Percentiles rank a stretch among this genome's conserved stretches.
These are phyloP conservation scores for Pinus taeda DNA, from an alignment of 75 land plant species.

Conservation along the genomic window DNA sequence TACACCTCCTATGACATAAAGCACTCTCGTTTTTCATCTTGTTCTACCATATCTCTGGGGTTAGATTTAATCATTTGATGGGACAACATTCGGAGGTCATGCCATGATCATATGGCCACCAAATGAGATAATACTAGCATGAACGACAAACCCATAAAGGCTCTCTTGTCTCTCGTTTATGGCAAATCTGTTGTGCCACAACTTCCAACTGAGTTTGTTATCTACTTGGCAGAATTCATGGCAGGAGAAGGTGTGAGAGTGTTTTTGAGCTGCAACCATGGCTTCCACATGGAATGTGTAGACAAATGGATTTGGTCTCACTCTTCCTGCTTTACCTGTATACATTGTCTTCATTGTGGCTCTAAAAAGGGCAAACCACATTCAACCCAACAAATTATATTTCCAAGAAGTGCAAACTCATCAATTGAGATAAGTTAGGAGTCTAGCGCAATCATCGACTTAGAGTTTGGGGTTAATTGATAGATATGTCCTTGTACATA, in stretches of 20 bases:
- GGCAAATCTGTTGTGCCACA: not conserved
- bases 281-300: no score
- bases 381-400: not conserved
- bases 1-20: not conserved
- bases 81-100: not conserved
- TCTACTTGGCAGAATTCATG: conserved; percentile 35
- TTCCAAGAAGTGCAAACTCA: not conserved
- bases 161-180: conserved; percentile 7
- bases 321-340: conserved; percentile 47
- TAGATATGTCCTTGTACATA: no score
- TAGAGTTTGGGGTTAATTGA: no score
- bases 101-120: not conserved
- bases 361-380: not conserved
- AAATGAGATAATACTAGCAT: conserved; percentile 26
- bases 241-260: conserved; percentile 29
- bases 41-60: not conserved
- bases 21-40: not conserved
- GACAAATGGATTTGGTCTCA: conserved; percentile 44
- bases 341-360: conserved; percentile 1
- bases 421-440: not conserved
- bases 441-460: no score
- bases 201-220: conserved; percentile 22
- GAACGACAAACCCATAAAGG: conserved; percentile 28
- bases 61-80: not conserved
- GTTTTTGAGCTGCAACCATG: conserved; percentile 39